Percentiles rank a stretch among this genome's conserved stretches.
Conservation (phyloP, 129 eudicot genomes). For the Heracleum sosnowskyi region DNA sequence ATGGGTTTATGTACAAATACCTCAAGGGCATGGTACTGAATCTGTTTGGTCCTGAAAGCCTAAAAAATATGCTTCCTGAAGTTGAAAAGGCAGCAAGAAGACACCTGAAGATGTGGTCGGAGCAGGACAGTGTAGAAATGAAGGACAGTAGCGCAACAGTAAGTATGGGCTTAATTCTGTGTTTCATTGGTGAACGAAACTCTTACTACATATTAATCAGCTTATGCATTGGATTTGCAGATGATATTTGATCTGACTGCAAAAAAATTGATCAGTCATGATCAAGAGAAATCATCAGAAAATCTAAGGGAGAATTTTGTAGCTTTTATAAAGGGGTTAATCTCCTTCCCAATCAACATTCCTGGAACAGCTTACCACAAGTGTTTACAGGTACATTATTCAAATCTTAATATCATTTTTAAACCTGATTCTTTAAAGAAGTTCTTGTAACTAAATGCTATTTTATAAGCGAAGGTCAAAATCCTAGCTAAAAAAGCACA, state of each 20-base stretch:
- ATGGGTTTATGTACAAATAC: conserved; percentile 92
- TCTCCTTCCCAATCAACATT: conserved; percentile 79
- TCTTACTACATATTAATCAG: not conserved
- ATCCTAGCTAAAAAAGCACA: not conserved
- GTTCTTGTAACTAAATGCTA: not conserved
- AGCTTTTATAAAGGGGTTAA: conserved; percentile 78
- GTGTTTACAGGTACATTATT: conserved; percentile 58
- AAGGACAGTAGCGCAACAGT: conserved; percentile 78
- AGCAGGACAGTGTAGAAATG: conserved; percentile 43
- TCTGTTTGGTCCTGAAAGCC: conserved; percentile 82
- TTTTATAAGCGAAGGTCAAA: not conserved
- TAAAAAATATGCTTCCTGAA: conserved; percentile 79
- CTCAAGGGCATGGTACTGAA: conserved; percentile 82
- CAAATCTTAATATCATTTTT: not conserved
- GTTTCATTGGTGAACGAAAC: not conserved
- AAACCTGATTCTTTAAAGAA: not conserved
- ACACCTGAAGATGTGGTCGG: conserved; percentile 54
- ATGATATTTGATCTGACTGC: conserved; percentile 93
- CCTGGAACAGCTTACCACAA: conserved; percentile 98
- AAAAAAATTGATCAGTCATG: conserved; percentile 78
- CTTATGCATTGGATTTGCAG: conserved; percentile 34
- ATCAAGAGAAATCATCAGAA: conserved; percentile 61
- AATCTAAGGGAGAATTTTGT: conserved; percentile 75
- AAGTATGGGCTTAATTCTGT: conserved; percentile 15
- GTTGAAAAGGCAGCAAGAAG: conserved; percentile 49